Base-by-base conservation (phyloP, 2,329 filamentous ascomycete species). In the Rhynchosporium secalis region DNA sequence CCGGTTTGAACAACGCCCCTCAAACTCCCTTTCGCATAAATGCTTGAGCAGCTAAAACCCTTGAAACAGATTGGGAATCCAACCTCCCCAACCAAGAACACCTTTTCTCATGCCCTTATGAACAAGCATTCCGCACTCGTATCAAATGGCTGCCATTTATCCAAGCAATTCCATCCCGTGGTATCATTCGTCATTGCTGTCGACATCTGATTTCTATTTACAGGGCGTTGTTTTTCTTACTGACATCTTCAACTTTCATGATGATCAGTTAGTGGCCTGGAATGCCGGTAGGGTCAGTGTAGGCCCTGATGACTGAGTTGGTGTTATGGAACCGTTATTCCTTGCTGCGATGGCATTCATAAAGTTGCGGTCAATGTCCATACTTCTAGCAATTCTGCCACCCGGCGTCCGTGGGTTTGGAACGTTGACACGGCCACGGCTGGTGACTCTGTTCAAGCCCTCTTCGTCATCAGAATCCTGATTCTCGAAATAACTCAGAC, bases 281-380 rank as follows among this genome's bases (percentile, higher is more conserved):
- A 28, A 51, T 10, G 8, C 38, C 8, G 56, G 56, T 15, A 51
- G 20, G 8, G 46, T 51, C 1, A 58, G 36, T 10, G 20, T 29
- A 10, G 46, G 28, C 6, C 56, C 56, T 31, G 56, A 58, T n/a
- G 26, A 20, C 46, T 31, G 56, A 6, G 36, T 48, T 5, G 46
- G 45, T 4, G 47, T 46, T 13, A 45, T 41, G n/a, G 45, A 52
- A 43, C 51, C 52, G 52, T 46, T 48, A 36, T 29, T 36, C 6
- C 33, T 54, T 28, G 36, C 45, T 20, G 45, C 31, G 28, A 36
- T 45, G 33, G 59, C 52, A 29, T 46, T 55, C 72, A 74, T 74
- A 56, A 74, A 74, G 38, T 71, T 68, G 20, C 73, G 68, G 46
- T 72, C 68, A 15, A 75, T 70, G 31, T 75, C 74, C 72, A 75